Base-by-base conservation (phyloP, 495 filamentous ascomycete species). In the Lentithecium fluviatile region DNA sequence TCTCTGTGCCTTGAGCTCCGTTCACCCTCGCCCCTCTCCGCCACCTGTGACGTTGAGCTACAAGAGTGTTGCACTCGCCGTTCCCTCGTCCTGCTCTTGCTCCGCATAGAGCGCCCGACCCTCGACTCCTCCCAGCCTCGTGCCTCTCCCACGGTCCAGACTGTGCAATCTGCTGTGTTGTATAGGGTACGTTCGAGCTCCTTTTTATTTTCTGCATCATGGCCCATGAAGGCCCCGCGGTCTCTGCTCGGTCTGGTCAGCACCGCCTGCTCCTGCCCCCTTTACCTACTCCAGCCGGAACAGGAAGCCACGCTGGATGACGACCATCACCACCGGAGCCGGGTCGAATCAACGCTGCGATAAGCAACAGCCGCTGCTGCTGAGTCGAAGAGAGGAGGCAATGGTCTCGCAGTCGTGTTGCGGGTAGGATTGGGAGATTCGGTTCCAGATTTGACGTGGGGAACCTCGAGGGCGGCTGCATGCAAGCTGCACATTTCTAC, bases 1-100 rank as follows among this genome's bases (percentile, higher is more conserved):
- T 62, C 54, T 58, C 47, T 32, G 29, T 32, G 46, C 66, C 61
- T 65, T 50, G 46, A 37, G 24, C 29, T 52, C 53, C 66, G 12
- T 57, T 56, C 54, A 48, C 43, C 45, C 48, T 56, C 46, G 24
- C 40, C 45, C 26, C 52, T 25, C 10, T 7, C 45, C 36, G 12
- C 57, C 43, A 2, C n/a, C 32, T 12, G 15, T 24, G 64, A 54
- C 59, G 45, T 46, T 25, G 52, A 95, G 52, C 40, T 52, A 19
- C 48, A 37, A 46, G 63, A 57, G 59, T 45, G 21, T 50, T 11
- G 46, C 49, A 49, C 58, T 56, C 53, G 34, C 52, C 34, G 37
- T 62, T 42, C 21, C 13, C 38, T 32, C 58, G 15, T 20, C 50
- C n/a, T 23, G 21, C 10, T 43, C 34, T 11, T 42, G 49, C n/a